A percentile compares a stretch with the other conserved stretches of the same genome.
Evolutionary conservation across 169 alveolate genomes (phyloP).

Genomic region (Plasmodium adleri): DNA sequence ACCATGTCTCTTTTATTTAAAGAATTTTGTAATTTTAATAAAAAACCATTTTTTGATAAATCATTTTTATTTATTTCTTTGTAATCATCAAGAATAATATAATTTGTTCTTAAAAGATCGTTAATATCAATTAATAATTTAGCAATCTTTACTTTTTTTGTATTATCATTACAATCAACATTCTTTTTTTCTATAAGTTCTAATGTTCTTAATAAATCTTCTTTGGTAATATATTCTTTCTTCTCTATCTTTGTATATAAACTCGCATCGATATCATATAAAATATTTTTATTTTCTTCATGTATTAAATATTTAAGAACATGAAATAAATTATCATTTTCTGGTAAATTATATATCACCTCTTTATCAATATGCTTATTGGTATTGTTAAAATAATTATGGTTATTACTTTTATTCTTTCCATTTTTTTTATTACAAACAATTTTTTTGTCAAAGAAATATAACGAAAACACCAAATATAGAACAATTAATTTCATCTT

Average conservation of each 20-base stretch:
- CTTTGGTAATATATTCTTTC: slow-evolving; percentile 36
- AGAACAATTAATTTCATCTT: slow-evolving; percentile 32
- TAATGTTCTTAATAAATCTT: slow-evolving; percentile 22
- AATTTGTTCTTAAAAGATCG: slow-evolving; percentile 20
- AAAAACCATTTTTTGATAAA: slow-evolving; percentile 21
- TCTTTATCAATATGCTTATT: background rate
- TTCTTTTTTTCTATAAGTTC: slow-evolving; percentile 22
- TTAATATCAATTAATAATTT: slow-evolving; percentile 24
- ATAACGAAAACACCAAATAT: slow-evolving; percentile 22
- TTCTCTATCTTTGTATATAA: slow-evolving; percentile 8
- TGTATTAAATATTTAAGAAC: slow-evolving; percentile 17
- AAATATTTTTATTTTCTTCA: slow-evolving; percentile 13
- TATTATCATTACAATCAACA: slow-evolving; percentile 17
- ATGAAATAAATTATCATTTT: slow-evolving; percentile 14
- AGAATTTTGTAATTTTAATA: slow-evolving; percentile 54
- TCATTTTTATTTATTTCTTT: slow-evolving; percentile 20
- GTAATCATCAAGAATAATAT: background rate
- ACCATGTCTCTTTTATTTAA: slow-evolving; percentile 43
- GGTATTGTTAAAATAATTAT: too few relatives aligned
- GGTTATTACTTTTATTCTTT: slow-evolving; percentile 8
- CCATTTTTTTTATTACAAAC: slow-evolving; percentile 35
- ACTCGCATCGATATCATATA: slow-evolving; percentile 6
- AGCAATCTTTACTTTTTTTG: slow-evolving; percentile 28
- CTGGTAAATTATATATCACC: background rate
- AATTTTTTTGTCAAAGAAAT: slow-evolving; percentile 21